Evolutionary conservation across 1,284 basidiomycete genomes (phyloP), one percentile per base, ranked within the genome.

Genomic region (Ceraceosorus bombacis): DNA sequence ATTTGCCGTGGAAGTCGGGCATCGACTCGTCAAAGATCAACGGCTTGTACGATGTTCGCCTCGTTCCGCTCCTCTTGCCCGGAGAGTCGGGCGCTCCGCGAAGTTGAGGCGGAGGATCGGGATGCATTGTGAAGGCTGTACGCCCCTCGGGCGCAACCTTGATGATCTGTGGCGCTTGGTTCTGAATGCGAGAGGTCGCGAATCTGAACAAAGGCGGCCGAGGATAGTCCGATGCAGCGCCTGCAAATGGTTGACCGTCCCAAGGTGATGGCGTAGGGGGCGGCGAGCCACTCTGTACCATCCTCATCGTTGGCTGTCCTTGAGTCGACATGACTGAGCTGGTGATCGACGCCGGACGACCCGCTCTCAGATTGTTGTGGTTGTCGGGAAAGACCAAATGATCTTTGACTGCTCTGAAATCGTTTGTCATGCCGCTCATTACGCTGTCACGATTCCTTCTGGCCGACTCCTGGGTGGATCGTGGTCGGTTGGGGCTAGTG

Each of bases 21-120:
- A 65, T 67, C 60, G 67, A 64, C 41, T 67, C 69, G 48, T 72
- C 72, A 41, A 67, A 65, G 6, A 76, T 58, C 36, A 69, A 62
- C 0, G 70, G 69, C 4, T 59, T 53, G 54, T 74, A 76, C 51
- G 55, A 63, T 39, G 65, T 59, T 46, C 57, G 57, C 43, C 43
- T 10, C 51, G 60, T 58, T 41, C 69, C 65, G 38, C 64, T 65
- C 48, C 70, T 60, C 37, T 71, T 72, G 38, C 70, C 70, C 9
- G 69, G 69, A 4, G 69, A 71, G 6, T 66, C 70, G 6, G 68
- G 70, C 7, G 70, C 69, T 12, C 69, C 69, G 53, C 69, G 68
- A 9, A 69, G 56, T 59, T 67, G 64, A 12, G 69, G 64, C 7
- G 70, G 70, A 9, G 65, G 62, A n/a, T 61, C 59, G 27, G 63